A percentile compares a stretch with the other conserved stretches of the same genome.
Conservation (phyloP, 805 yeast species). For the Alloascoidea hylecoeti region DNA sequence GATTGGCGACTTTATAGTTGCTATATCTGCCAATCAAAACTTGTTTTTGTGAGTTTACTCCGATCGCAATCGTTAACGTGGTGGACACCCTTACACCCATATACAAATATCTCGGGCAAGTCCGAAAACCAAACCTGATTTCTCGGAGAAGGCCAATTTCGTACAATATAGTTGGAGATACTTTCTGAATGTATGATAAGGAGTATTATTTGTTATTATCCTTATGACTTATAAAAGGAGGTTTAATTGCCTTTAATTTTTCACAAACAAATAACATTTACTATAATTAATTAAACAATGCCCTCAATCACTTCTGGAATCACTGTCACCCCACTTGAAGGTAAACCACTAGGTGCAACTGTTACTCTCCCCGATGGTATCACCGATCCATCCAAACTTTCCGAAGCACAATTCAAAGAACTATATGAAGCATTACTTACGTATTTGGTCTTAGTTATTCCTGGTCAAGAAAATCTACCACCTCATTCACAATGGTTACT, state of each 20-base stretch:
- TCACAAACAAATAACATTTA: constrained; percentile 14
- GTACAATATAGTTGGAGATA: too few relatives aligned
- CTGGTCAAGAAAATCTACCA: constrained; percentile 48
- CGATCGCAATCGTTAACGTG: too few relatives aligned
- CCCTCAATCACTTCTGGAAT: not conserved
- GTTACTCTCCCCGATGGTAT: constrained; percentile 52
- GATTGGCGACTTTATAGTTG: too few relatives aligned
- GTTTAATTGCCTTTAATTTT: not conserved
- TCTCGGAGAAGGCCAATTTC: too few relatives aligned
- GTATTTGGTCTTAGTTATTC: constrained; percentile 62
- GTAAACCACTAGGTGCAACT: constrained; percentile 54
- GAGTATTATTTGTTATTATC: too few relatives aligned
- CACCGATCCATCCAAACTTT: constrained; percentile 58
- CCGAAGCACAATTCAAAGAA: constrained; percentile 46
- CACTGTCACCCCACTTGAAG: constrained; percentile 30
- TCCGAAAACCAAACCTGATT: too few relatives aligned
- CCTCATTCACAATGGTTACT: constrained; percentile 68
- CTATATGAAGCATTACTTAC: constrained; percentile 53
- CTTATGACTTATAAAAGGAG: too few relatives aligned
- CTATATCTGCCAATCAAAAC: too few relatives aligned
- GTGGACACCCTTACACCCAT: too few relatives aligned
- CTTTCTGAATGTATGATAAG: too few relatives aligned
- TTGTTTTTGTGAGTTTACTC: too few relatives aligned
- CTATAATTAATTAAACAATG: constrained; percentile 16
- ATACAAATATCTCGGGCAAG: too few relatives aligned